Base-by-base conservation (phyloP, 108 stramenopile species). In the Pelagomonas calceolata region DNA sequence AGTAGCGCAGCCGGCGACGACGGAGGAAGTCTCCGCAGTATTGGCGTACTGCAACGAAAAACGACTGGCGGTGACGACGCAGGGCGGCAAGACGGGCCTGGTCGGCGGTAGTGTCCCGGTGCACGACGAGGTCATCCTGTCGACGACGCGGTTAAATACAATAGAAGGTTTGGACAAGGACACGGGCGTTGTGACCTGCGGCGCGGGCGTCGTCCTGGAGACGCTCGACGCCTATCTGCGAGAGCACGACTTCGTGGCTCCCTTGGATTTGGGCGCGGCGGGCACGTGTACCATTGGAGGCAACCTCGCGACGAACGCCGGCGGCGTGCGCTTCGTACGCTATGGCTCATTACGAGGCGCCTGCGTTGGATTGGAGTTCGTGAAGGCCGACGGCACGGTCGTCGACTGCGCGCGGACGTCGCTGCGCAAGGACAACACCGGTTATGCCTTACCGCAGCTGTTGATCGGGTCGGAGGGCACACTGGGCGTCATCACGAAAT, bases 391-490 rank as follows among this genome's bases (percentile, higher is more conserved):
- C 73, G 96, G 96, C 4, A 70, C 70, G 46, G 84, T 95, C 46
- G 69, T 97, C 67, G 85, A 91, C 81, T 63, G 92, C 46, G 69
- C 91, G 66, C 79, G 69, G 69, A 81, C 81, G 64, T 69, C 67
- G 0, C 37, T 66, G 18, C 82, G 93, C 34, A 99, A 99, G 85
- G 94, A 97, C 78, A 97, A 99, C 78, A 93, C 94, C 16, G 96
- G 98, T 32, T 95, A 95, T 68, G 87, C 91, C 69, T 71, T 96
- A 15, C 90, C 90, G 77, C 95, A 99, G 66, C 76, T 99, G 36
- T 95, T 99, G 67, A 83, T 99, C 45, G 98, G 98, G 4, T 79
- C 92, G 36, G 98, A 97, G 74, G 98, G 98, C 32, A 97, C 95
- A 12, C 80, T 99, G 63, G 95, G 95, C 21, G 76, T 95, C 35